Percentiles rank a stretch among this genome's conserved stretches.
These are phyloP conservation scores for Metschnikowia reukaufii DNA, from an alignment of 805 yeast genomes.

Conservation along the genomic window DNA sequence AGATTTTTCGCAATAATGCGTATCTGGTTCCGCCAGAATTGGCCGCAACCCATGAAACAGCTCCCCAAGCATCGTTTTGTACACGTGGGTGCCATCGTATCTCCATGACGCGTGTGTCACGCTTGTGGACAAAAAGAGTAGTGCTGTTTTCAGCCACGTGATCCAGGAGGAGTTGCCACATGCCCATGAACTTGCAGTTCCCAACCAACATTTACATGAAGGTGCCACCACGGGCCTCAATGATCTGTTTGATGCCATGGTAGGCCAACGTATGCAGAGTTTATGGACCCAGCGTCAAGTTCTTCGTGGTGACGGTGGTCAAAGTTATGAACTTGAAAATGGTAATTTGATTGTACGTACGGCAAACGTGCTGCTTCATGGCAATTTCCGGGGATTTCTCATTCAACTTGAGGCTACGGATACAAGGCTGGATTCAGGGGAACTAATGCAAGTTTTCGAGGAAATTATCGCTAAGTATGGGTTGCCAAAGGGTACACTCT, in stretches of 20 bases:
- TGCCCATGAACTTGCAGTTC: slow-evolving; percentile 28
- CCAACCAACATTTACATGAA: slow-evolving; percentile 40
- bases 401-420: slow-evolving; percentile 52
- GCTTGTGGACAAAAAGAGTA: slow-evolving; percentile 44
- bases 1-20: slow-evolving; percentile 65
- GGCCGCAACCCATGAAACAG: slow-evolving; percentile 25
- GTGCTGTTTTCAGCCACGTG: slow-evolving; percentile 36
- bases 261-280: slow-evolving; percentile 60
- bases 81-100: slow-evolving; percentile 53
- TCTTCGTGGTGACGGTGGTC: slow-evolving; percentile 75
- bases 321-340: slow-evolving; percentile 54
- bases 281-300: slow-evolving; percentile 70
- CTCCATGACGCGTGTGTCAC: slow-evolving; percentile 47
- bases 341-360: slow-evolving; percentile 59
- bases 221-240: slow-evolving; percentile 57
- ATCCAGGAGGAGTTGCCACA: slow-evolving; percentile 32
- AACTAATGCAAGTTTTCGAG: slow-evolving; percentile 23
- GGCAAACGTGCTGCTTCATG: slow-evolving; percentile 72
- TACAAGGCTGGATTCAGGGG: slow-evolving; percentile 10
- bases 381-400: slow-evolving; percentile 67
- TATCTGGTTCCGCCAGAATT: slow-evolving; percentile 45
- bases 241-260: slow-evolving; percentile 57
- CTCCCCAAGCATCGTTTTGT: slow-evolving; percentile 47
- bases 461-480: slow-evolving; percentile 32
- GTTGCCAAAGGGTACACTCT: slow-evolving; percentile 41